Evolutionary conservation across 805 yeast genomes (phyloP), one percentile per base, ranked within the genome.

Genomic region (Pachysolen tannophilus): DNA sequence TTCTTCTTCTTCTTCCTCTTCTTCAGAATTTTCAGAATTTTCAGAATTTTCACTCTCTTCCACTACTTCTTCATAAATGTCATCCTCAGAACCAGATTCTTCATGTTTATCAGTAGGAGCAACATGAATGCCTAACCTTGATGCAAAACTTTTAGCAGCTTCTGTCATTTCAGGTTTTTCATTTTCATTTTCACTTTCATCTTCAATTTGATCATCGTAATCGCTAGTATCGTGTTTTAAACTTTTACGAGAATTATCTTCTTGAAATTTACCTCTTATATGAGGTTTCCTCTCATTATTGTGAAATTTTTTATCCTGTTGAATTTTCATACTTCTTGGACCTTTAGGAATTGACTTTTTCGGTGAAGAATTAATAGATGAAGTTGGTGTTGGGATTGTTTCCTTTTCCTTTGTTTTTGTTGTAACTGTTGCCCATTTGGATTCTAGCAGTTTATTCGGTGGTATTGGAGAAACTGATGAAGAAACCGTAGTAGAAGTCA

Each of bases 121-220:
- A 23, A 14, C 6, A 10, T 15, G 4, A 4, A 31, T 24, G 6
- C 28, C 28, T 21, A 31, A 31, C 10, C 34, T 24, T 14, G 34
- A 15, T 15, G 34, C 34, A 5, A 31, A 17, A 4, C 15, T 9
- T 15, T 18, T 24, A 16, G 21, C 8, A n/a, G 21, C 20, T 18
- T 30, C n/a, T 9, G 26, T 20, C 25, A n/a, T 26, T 19, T 9
- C 13, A 9, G 30, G 21, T 15, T 13, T 17, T 27, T 10, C 20
- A 9, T 29, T 34, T 9, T 27, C 33, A 9, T 29, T 30, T n/a
- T 40, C 40, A 27, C 28, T 32, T 13, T 30, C 28, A 8, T 32
- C 34, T 23, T 20, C 26, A 8, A 32, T 30, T 13, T 26, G 13
- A 11, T 23, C 26, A 5, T 23, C 26, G 5, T 23, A 11, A 11